These are phyloP conservation scores for Brassica rapa DNA, from an alignment of 345 rosid species.

Conservation along the genomic window DNA sequence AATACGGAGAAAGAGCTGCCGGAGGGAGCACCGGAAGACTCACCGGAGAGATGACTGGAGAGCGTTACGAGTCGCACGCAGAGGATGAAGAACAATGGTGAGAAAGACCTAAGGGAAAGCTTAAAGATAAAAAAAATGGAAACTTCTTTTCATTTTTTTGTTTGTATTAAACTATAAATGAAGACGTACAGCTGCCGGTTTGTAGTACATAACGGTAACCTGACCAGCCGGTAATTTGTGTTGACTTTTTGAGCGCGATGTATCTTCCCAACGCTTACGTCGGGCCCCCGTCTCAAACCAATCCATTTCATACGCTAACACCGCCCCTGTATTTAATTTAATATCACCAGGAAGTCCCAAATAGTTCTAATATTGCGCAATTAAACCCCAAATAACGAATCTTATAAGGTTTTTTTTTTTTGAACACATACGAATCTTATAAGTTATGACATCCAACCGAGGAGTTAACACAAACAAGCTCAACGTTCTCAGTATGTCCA, in stretches of 20 bases:
- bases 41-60: slow-evolving; percentile 26
- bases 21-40: background rate
- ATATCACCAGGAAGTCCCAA: background rate
- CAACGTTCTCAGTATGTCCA: background rate
- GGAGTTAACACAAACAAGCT: background rate
- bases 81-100: background rate
- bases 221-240: slow-evolving; percentile 33
- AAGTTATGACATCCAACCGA: background rate
- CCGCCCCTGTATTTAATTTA: background rate
- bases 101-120: slow-evolving; percentile 27
- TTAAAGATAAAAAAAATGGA: background rate
- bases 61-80: slow-evolving; percentile 9
- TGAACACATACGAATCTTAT: no score
- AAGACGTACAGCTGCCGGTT: slow-evolving; percentile 33
- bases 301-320: background rate
- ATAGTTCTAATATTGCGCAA: background rate
- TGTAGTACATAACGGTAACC: background rate
- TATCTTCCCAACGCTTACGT: slow-evolving; percentile 5
- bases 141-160: background rate
- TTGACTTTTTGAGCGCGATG: slow-evolving; percentile 32
- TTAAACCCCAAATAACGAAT: background rate
- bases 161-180: background rate
- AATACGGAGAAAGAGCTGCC: background rate
- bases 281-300: background rate
- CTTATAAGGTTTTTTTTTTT: no score